A percentile compares a stretch with the other conserved stretches of the same genome.
Conservation (phyloP, 306 rosid genomes). For the Rosa persica region DNA sequence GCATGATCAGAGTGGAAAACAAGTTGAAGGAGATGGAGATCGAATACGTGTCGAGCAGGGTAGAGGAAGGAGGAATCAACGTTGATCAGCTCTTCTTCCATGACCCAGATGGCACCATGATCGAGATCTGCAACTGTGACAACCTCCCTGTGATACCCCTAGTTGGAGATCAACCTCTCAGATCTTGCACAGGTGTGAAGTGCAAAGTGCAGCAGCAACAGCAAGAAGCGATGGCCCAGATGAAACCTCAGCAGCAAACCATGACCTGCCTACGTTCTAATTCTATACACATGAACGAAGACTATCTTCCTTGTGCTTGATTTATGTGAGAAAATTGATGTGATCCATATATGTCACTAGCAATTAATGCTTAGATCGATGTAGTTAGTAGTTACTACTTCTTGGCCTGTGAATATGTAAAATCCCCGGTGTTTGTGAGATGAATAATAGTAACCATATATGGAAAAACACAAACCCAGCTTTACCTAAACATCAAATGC, state of each 20-base stretch:
- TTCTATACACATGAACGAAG: not conserved
- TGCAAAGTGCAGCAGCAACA: constrained; percentile 38
- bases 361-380: not conserved
- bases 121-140: constrained; percentile 83
- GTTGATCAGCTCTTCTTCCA: constrained; percentile 89
- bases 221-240: constrained; percentile 8
- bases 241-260: constrained; percentile 24
- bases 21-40: constrained; percentile 59
- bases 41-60: constrained; percentile 52
- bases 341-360: not conserved
- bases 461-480: not conserved
- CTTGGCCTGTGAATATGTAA: not conserved
- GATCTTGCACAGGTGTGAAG: constrained; percentile 43
- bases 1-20: constrained; percentile 55
- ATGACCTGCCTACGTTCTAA: constrained; percentile 4
- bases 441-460: not conserved
- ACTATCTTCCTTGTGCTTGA: constrained; percentile 24
- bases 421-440: not conserved
- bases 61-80: constrained; percentile 58
- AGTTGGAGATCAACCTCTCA: not conserved
- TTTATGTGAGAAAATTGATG: not conserved
- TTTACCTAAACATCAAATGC: not conserved
- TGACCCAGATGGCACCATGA: constrained; percentile 78
- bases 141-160: constrained; percentile 64
- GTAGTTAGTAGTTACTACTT: not conserved